A percentile compares a stretch with the other conserved stretches of the same genome.
These are phyloP conservation scores for Melaleuca quinquenervia DNA, from an alignment of 345 rosid species.

Conservation along the genomic window DNA sequence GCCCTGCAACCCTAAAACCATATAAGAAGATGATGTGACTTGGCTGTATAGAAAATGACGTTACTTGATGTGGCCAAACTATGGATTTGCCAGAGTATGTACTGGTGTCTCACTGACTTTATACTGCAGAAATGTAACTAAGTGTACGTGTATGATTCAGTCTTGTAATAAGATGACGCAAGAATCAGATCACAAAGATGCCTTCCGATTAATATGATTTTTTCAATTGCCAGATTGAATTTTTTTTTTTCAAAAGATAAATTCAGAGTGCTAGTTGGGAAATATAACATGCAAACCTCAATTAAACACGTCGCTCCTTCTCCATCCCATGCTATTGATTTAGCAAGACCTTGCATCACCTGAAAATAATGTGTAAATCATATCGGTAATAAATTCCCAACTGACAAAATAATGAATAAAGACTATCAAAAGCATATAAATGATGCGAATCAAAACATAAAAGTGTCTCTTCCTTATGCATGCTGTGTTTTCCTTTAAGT, in stretches of 20 bases:
- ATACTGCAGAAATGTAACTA: neutral
- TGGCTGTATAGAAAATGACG: too few relatives aligned
- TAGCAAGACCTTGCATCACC: constrained; percentile 99
- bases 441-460: neutral
- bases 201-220: neutral
- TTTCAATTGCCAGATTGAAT: neutral
- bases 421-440: neutral
- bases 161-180: neutral
- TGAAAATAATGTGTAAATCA: constrained; percentile 3
- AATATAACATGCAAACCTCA: constrained; percentile 41
- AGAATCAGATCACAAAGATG: neutral
- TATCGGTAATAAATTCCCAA: neutral
- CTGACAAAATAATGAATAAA: neutral
- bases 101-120: neutral
- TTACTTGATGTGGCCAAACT: neutral
- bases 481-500: neutral
- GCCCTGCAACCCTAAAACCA: neutral
- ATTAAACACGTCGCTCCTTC: constrained; percentile 96
- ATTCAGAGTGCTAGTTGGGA: neutral
- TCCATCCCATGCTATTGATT: constrained; percentile 99
- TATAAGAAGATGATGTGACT: neutral
- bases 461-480: neutral
- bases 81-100: neutral
- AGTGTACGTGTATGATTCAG: neutral
- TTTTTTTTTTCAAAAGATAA: neutral